Base-by-base conservation (phyloP, 805 yeast species). In the Candida saitoana region DNA sequence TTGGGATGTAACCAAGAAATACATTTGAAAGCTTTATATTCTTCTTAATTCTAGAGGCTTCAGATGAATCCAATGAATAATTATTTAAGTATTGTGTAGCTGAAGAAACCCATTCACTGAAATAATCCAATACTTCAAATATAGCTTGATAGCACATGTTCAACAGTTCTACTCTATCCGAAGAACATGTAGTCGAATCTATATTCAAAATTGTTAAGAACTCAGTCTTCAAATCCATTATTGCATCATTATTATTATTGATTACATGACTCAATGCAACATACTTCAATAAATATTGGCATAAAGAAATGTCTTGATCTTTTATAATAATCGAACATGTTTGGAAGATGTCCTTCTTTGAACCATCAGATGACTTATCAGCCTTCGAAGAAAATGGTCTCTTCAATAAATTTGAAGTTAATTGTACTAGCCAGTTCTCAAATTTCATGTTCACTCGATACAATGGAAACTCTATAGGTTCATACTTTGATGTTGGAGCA, bases 121-220 rank as follows among this genome's bases (percentile, higher is more conserved):
- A 78, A 54, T 89, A 88, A 54, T 93, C 98, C 19, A 90, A 63
- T 3, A 90, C 79, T 32, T 80, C 79, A 52, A 93, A 88, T 0
- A 89, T 74, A 0, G 88, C 70, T 44, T 85, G 85, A 52, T 79
- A 86, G 49, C 88, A 83, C 34, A 77, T 63, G 50, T 77, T 79
- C 44, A 84, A 56, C 44, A 75, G 77, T 46, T 84, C 91, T 4
- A 62, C 54, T 2, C 77, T 64, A 36, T 79, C 78, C 20, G 80
- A 79, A 14, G 76, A 73, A 15, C 72, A 59, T 2, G 56, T 49
- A 5, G 69, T 65, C 3, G 71, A 53, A 40, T 73, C 76, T 24
- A 73, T 67, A 3, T 73, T 65, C 43, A 90, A 67, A 8, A 90
- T 77, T 7, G 67, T 58, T 40, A 72, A 55, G 34, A 91, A 75